Evolutionary conservation across 306 rosid species (phyloP), one percentile per base, ranked within the genome.

Genomic region (Canavalia gladiata): DNA sequence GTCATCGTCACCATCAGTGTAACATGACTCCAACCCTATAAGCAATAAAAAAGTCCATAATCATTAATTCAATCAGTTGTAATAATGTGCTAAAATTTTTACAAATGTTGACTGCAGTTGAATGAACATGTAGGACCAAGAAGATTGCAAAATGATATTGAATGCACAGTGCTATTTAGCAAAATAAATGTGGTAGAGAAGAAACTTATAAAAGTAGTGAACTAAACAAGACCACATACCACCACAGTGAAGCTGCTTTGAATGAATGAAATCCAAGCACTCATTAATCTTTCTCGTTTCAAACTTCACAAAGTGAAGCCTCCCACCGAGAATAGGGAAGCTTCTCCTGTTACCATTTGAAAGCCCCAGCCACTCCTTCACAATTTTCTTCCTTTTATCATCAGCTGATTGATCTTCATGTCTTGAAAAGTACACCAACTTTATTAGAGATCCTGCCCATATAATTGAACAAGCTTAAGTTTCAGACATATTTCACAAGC

Each of bases 221-320:
- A 37, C 18, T 37, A 65, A 72, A 46, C 72, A 50, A 65, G 50
- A 72, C 33, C 39, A 37, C 41, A 78, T 93, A 92, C 94, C 98
- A 78, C 93, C 94, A 82, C 89, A 74, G 84, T 92, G 99, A 83
- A 96, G 97, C 90, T 89, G 97, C 92, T 93, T 96, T 59, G 98
- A 96, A 62, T 87, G 77, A 73, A 96, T 96, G 86, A 96, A 96
- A 78, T 96, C 98, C 62, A 96, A 87, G 87, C 99, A 96, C 87
- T 96, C 97, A 8, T 90, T 90, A 41, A 96, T 90, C 92, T 96
- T 93, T 89, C 81, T 83, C 0, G 99, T 96, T 81, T 96, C 99
- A 76, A 96, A 96, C 92, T 93, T 96, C 81, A 96, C 99, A 93
- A 93, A 96, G 89, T 96, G 98, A 85, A 93, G 97, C 84, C 98